phyloP scores from a whole-genome alignment of 2,329 filamentous ascomycete species.

The Didymella exigua region DNA sequence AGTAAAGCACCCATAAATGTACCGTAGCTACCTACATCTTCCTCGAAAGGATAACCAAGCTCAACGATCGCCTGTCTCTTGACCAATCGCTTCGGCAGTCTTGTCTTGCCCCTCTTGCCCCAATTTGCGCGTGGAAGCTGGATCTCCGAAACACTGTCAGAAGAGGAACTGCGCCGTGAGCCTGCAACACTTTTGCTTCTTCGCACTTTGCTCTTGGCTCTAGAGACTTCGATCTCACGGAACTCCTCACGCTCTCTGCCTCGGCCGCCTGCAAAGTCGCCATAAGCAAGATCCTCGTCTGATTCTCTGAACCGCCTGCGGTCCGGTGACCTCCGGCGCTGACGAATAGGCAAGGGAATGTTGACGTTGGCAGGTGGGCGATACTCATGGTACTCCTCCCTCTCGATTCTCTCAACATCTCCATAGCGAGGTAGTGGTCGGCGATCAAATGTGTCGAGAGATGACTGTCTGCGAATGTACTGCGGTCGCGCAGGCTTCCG shows the following conservation, averaged over 20 bases:
- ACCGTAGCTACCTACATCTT: constrained; percentile 67
- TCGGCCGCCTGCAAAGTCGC: constrained; percentile 44
- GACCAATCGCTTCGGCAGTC: constrained; percentile 80
- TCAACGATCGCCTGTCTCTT: constrained; percentile 82
- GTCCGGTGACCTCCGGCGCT: constrained; percentile 55
- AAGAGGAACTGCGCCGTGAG: constrained; percentile 47
- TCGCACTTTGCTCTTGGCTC: constrained; percentile 50
- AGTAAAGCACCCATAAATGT: constrained; percentile 30
- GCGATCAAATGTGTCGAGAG: constrained; percentile 87
- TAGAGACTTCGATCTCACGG: constrained; percentile 55
- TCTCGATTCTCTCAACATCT: constrained; percentile 61
- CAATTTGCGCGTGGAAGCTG: constrained; percentile 41
- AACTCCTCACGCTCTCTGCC: constrained; percentile 51
- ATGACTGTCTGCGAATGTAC: constrained; percentile 81
- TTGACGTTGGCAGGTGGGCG: constrained; percentile 71
- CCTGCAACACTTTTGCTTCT: constrained; percentile 39
- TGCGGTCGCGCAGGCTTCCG: constrained; percentile 65
- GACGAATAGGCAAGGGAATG: constrained; percentile 65
- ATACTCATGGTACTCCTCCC: constrained; percentile 56
- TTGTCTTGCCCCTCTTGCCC: constrained; percentile 79
- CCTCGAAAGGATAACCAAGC: constrained; percentile 82
- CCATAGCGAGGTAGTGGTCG: constrained; percentile 65
- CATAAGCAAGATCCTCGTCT: constrained; percentile 66
- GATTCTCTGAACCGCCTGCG: constrained; percentile 67
- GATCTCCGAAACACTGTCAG: constrained; percentile 50